phyloP scores from a whole-genome alignment of 106 monocot genomes.

The Dendrobium chrysotoxum region DNA sequence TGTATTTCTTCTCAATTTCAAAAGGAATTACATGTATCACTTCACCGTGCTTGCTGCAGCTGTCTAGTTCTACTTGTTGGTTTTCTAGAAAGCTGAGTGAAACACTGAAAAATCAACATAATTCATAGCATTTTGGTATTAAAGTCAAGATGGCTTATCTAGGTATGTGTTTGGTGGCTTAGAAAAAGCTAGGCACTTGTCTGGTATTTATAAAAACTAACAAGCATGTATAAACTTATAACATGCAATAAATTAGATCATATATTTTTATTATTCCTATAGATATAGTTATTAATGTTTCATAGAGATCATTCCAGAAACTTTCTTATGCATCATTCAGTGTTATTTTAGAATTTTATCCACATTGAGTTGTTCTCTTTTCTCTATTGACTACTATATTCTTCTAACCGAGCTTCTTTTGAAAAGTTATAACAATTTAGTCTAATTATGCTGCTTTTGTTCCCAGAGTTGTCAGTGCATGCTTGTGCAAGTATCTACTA shows the following conservation, averaged over 20 bases:
- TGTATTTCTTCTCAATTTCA: neutral
- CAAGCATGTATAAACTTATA: neutral
- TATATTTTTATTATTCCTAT: neutral
- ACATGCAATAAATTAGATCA: neutral
- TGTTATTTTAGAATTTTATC: too few relatives aligned
- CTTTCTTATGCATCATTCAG: too few relatives aligned
- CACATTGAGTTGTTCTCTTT: too few relatives aligned
- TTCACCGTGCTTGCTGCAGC: neutral
- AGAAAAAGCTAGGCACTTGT: neutral
- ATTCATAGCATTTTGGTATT: neutral
- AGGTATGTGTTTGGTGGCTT: neutral
- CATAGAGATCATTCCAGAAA: too few relatives aligned
- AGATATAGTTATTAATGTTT: too few relatives aligned
- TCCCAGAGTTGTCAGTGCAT: neutral
- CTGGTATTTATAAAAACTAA: neutral
- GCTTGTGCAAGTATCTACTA: neutral
- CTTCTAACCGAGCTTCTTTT: too few relatives aligned
- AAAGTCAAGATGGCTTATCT: neutral
- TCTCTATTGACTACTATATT: too few relatives aligned
- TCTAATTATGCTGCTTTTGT: neutral
- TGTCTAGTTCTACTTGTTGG: neutral
- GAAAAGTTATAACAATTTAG: too few relatives aligned
- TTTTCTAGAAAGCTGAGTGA: neutral
- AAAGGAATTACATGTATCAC: neutral
- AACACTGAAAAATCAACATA: neutral